These are phyloP conservation scores for Vickermania spadyakhi DNA, from an alignment of 208 protist genomes.

Conservation along the genomic window DNA sequence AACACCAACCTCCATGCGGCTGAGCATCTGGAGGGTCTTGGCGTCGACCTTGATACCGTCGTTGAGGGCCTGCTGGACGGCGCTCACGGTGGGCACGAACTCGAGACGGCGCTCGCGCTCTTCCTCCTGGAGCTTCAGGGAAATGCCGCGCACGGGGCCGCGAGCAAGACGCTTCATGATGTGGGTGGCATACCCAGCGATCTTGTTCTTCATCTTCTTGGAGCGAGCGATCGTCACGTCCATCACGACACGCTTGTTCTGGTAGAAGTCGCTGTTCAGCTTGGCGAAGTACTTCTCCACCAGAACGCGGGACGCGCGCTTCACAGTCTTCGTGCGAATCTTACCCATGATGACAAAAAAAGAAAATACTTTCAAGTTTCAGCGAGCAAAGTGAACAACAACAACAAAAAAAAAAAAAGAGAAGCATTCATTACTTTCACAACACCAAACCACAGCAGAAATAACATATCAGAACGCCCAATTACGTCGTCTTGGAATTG, in stretches of 20 bases:
- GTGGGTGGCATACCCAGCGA: conserved; percentile 98
- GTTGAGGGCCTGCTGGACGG: conserved; percentile 77
- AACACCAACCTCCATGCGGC: conserved; percentile 74
- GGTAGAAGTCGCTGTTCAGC: conserved; percentile 96
- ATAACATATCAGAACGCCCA: too few species aligned
- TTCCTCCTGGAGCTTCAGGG: conserved; percentile 99
- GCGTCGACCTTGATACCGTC: conserved; percentile 86
- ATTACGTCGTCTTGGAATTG: too few species aligned
- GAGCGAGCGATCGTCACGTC: conserved; percentile 98
- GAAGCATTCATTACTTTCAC: neutral
- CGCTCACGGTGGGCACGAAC: conserved; percentile 95
- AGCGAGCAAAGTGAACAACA: too few species aligned
- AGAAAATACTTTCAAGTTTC: too few species aligned
- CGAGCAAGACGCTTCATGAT: conserved; percentile 98
- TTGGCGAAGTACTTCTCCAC: conserved; percentile 99
- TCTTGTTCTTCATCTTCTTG: conserved; percentile 99
- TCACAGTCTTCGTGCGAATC: conserved; percentile 99
- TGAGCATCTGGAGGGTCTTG: conserved; percentile 81
- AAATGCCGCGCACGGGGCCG: conserved; percentile 99
- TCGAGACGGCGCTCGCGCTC: conserved; percentile 99
- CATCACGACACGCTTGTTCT: conserved; percentile 97
- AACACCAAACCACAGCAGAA: too few species aligned
- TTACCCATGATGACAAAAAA: conserved; percentile 89
- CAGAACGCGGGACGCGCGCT: conserved; percentile 96
- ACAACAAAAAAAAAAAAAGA: conserved; percentile 8